Percentiles rank a stretch among this genome's conserved stretches.
Conservation (phyloP, 352 stramenopile species). For the Phytopythium boreale region DNA sequence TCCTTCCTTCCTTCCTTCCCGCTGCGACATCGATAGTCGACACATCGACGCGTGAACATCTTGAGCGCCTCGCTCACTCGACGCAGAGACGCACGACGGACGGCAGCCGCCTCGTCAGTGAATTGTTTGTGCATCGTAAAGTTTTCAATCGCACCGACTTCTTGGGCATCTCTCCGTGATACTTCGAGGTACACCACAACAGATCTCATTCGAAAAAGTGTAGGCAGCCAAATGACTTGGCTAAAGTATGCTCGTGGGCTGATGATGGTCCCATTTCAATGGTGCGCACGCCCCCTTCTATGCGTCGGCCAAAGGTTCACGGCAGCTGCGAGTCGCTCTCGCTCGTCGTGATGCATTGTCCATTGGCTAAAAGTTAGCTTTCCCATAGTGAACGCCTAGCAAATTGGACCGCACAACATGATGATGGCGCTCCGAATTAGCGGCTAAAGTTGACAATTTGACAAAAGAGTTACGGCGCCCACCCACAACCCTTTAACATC, state of each 20-base stretch:
- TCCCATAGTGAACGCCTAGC: background rate
- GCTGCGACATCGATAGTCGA: background rate
- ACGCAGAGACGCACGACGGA: background rate
- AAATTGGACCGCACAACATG: background rate
- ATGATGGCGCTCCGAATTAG: background rate
- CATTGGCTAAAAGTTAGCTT: too few relatives aligned
- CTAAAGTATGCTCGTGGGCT: background rate
- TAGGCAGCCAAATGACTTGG: background rate
- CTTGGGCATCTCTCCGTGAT: too few relatives aligned
- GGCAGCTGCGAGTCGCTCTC: background rate
- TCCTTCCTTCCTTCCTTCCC: too few relatives aligned
- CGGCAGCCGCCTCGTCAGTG: background rate
- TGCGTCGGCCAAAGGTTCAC: background rate
- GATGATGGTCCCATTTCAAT: background rate
- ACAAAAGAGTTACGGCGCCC: background rate
- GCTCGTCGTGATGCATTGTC: too few relatives aligned
- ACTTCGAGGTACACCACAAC: too few relatives aligned
- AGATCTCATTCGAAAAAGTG: too few relatives aligned
- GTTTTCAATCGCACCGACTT: too few relatives aligned
- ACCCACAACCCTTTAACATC: background rate
- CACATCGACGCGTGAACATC: background rate
- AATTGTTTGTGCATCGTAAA: too few relatives aligned
- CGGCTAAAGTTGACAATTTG: conserved; percentile 1
- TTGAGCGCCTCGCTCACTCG: background rate
- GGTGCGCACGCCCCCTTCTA: background rate